These are phyloP conservation scores for Phytophthora pini DNA, from an alignment of 352 stramenopile genomes.

Conservation along the genomic window DNA sequence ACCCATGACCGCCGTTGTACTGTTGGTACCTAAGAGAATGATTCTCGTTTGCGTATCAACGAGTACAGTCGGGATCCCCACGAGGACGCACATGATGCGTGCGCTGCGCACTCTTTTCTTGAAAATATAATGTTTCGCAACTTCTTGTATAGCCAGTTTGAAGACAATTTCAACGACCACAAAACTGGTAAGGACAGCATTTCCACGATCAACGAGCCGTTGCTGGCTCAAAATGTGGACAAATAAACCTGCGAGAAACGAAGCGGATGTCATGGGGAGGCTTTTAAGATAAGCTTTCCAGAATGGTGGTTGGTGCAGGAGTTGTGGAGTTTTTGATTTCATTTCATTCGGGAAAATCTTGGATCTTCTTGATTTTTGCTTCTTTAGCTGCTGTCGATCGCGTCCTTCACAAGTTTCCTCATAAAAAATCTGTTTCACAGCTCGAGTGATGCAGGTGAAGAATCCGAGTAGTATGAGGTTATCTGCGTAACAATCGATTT, in stretches of 20 bases:
- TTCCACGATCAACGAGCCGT: conserved; percentile 2
- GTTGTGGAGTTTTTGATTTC: not conserved
- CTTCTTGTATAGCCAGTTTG: conserved; percentile 39
- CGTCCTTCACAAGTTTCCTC: conserved; percentile 14
- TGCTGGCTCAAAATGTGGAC: conserved; percentile 20
- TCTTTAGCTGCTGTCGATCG: not conserved
- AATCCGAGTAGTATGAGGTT: not conserved
- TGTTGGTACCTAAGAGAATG: conserved; percentile 35
- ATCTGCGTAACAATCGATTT: conserved; percentile 4
- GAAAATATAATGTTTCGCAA: conserved; percentile 30
- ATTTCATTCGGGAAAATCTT: not conserved
- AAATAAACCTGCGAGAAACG: conserved; percentile 16
- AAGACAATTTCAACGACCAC: conserved; percentile 6
- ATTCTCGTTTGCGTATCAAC: conserved; percentile 53
- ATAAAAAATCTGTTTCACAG: conserved; percentile 12
- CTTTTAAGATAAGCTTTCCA: conserved; percentile 1
- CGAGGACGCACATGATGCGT: conserved; percentile 38
- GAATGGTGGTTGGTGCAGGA: not conserved
- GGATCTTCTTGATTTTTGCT: conserved; percentile 1
- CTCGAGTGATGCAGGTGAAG: not conserved
- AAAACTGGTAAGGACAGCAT: not conserved
- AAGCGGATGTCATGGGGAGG: not conserved
- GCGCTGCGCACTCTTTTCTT: conserved; percentile 24
- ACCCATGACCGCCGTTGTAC: conserved; percentile 15
- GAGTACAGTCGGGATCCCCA: conserved; percentile 41